Evolutionary conservation across 2,329 filamentous ascomycete genomes (phyloP).

Genomic region (Hypoxylon sp.): DNA sequence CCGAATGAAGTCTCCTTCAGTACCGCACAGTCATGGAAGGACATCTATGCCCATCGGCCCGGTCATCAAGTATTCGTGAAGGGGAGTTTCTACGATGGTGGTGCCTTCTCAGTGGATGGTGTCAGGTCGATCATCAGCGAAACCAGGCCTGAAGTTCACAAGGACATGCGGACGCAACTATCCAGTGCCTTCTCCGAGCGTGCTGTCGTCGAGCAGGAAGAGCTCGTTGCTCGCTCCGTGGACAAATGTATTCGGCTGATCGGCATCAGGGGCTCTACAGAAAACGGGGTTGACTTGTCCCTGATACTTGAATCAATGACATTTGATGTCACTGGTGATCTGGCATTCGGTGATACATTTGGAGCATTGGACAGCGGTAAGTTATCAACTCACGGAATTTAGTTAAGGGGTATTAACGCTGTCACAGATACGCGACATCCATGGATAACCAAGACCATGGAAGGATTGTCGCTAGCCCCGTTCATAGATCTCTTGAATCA

Average conservation of each 20-base stretch:
- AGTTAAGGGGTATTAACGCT: too few relatives aligned
- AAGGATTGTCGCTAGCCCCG: conserved; percentile 29
- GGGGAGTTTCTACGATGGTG: conserved; percentile 39
- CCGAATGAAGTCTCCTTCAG: conserved; percentile 37
- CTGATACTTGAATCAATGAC: conserved; percentile 29
- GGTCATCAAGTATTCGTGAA: conserved; percentile 38
- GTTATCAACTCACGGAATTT: too few relatives aligned
- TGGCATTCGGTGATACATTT: conserved; percentile 39
- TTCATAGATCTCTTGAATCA: conserved; percentile 38
- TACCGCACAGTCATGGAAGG: conserved; percentile 24
- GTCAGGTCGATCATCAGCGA: conserved; percentile 39
- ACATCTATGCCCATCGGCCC: conserved; percentile 32
- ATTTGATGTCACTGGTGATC: conserved; percentile 38
- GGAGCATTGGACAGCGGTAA: conserved; percentile 31
- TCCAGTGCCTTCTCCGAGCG: conserved; percentile 41
- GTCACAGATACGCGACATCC: conserved; percentile 34
- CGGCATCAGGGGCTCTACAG: conserved; percentile 15
- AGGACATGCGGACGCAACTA: conserved; percentile 37
- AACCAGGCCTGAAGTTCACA: conserved; percentile 32
- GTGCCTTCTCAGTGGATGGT: conserved; percentile 34
- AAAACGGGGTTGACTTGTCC: conserved; percentile 23
- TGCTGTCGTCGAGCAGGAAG: conserved; percentile 43
- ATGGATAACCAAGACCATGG: conserved; percentile 37
- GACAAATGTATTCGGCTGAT: conserved; percentile 33
- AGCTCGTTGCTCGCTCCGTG: conserved; percentile 33